Evolutionary conservation across 176 grass and related monocot genomes (phyloP).

Genomic region (Puya raimondii): DNA sequence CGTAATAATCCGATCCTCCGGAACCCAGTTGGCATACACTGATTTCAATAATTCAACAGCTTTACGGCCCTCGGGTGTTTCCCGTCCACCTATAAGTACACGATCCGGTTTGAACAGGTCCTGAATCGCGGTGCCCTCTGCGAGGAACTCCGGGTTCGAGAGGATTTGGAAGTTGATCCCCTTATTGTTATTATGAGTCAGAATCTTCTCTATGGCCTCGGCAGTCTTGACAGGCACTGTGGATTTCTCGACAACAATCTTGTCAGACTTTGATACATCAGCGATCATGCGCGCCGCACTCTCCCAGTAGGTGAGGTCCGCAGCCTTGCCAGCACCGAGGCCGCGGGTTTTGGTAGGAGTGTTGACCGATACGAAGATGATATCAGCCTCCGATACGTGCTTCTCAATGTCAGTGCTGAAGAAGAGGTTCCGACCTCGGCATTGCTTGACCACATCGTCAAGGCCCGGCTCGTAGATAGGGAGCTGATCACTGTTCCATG

Average conservation of each 20-base stretch:
- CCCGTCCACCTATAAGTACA: slow-evolving; percentile 1
- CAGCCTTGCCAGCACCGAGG: background rate
- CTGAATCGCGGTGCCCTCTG: slow-evolving; percentile 3
- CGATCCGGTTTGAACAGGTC: background rate
- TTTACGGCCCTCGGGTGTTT: background rate
- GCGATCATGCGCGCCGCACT: slow-evolving; percentile 15
- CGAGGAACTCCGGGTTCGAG: slow-evolving; percentile 3
- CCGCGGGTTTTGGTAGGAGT: background rate
- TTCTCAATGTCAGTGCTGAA: slow-evolving; percentile 1
- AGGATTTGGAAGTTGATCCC: slow-evolving; percentile 17
- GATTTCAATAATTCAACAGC: slow-evolving; percentile 2
- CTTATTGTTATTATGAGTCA: slow-evolving; percentile 16
- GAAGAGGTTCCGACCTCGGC: slow-evolving; percentile 2
- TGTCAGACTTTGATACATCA: slow-evolving; percentile 13
- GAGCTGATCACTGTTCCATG: slow-evolving; percentile 3
- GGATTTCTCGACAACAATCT: slow-evolving; percentile 11
- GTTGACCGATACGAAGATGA: slow-evolving; percentile 1
- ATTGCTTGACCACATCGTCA: slow-evolving; percentile 1
- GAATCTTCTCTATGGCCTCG: slow-evolving; percentile 1
- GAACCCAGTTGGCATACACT: slow-evolving; percentile 15
- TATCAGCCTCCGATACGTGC: background rate
- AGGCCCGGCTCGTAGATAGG: slow-evolving; percentile 1
- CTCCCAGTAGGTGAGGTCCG: slow-evolving; percentile 11
- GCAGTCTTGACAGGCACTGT: slow-evolving; percentile 1
- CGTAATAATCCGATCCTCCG: slow-evolving; percentile 4